phyloP scores from a whole-genome alignment of 1,284 basidiomycete genomes.

The Cystobasidium sp. region DNA sequence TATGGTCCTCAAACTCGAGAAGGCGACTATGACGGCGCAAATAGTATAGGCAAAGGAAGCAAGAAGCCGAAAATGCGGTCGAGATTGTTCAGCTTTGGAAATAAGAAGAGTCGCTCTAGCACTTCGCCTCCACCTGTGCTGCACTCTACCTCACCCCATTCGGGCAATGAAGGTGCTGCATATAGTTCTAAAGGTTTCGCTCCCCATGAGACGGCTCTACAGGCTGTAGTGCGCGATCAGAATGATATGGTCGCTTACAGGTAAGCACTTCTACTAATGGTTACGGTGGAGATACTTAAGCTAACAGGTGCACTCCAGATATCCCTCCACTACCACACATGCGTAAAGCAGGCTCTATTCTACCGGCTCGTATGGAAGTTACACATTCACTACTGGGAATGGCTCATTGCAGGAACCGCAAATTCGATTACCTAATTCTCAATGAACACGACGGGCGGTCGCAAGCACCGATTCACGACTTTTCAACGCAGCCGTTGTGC shows the following conservation, averaged over 20 bases:
- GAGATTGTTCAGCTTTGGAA: conserved; percentile 38
- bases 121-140: conserved; percentile 12
- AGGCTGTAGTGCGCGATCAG: conserved; percentile 35
- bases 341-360: background rate
- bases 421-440: too few species aligned
- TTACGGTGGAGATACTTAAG: too few species aligned
- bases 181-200: conserved; percentile 17
- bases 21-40: conserved; percentile 20
- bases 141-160: background rate
- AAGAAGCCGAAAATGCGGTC: conserved; percentile 31
- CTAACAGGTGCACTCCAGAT: background rate
- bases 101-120: conserved; percentile 9
- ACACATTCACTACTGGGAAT: too few species aligned
- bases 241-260: conserved; percentile 36
- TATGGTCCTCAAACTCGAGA: conserved; percentile 4
- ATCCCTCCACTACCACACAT: conserved; percentile 8
- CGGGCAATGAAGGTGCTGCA: background rate
- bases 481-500: too few species aligned
- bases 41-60: conserved; percentile 24
- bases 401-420: too few species aligned
- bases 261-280: background rate
- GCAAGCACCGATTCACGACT: too few species aligned
- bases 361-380: too few species aligned
- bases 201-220: conserved; percentile 34
- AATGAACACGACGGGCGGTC: too few species aligned